A percentile compares a stretch with the other conserved stretches of the same genome.
phyloP scores from a whole-genome alignment of 2,329 filamentous ascomycete species.

The Scedosporium boydii region DNA sequence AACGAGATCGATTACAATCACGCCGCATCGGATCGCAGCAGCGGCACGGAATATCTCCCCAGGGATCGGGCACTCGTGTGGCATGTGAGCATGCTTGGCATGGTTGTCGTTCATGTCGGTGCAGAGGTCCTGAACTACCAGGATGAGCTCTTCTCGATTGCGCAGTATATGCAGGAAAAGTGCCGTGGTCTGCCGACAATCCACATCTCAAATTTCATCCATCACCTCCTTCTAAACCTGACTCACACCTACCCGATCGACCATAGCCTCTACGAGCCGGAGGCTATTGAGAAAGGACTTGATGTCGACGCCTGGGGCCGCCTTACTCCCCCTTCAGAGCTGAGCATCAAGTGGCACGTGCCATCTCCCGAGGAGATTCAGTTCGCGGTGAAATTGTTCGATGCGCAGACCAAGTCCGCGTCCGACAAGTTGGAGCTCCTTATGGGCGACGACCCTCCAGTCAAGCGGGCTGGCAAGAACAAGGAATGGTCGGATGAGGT shows the following conservation, averaged over 20 bases:
- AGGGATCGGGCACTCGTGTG: slow-evolving; percentile 89
- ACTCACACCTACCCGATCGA: slow-evolving; percentile 92
- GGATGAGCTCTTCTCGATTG: slow-evolving; percentile 81
- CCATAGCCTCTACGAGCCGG: slow-evolving; percentile 77
- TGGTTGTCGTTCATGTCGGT: slow-evolving; percentile 96
- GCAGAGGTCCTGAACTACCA: slow-evolving; percentile 83
- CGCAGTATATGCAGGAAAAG: slow-evolving; percentile 91
- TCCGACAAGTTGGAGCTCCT: slow-evolving; percentile 65
- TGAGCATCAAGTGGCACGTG: slow-evolving; percentile 87
- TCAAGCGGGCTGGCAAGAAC: slow-evolving; percentile 88
- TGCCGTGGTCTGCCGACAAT: slow-evolving; percentile 91
- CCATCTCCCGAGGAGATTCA: slow-evolving; percentile 70
- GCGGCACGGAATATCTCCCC: slow-evolving; percentile 85
- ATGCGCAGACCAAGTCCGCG: slow-evolving; percentile 70
- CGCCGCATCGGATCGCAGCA: slow-evolving; percentile 88
- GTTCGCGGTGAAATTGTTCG: slow-evolving; percentile 84
- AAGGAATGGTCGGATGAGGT: slow-evolving; percentile 99
- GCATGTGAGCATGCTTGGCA: slow-evolving; percentile 94
- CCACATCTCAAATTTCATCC: slow-evolving; percentile 94
- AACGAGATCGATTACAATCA: slow-evolving; percentile 97
- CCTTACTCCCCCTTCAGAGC: slow-evolving; percentile 59
- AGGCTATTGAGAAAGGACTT: slow-evolving; percentile 60
- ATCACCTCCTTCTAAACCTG: slow-evolving; percentile 88
- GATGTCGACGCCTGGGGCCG: slow-evolving; percentile 78
- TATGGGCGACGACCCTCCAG: slow-evolving; percentile 70